Evolutionary conservation across 306 rosid species (phyloP).

Genomic region (Citrullus mucosospermus): DNA sequence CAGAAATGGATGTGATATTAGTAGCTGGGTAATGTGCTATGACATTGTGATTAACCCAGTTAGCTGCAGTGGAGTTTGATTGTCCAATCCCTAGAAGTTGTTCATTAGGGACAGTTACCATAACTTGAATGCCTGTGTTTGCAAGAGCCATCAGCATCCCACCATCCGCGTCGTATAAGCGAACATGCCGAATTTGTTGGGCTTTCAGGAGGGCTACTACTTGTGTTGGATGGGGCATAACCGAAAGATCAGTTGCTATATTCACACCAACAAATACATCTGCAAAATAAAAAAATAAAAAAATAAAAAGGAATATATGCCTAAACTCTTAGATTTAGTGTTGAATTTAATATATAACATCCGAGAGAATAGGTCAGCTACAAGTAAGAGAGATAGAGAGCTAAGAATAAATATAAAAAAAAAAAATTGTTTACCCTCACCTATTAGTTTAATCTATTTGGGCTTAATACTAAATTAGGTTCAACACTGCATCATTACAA

Average conservation of each 20-base stretch:
- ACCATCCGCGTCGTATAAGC: slow-evolving; percentile 65
- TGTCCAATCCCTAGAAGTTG: slow-evolving; percentile 89
- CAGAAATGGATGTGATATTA: slow-evolving; percentile 72
- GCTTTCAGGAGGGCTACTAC: slow-evolving; percentile 73
- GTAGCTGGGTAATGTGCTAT: slow-evolving; percentile 81
- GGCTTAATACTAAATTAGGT: neutral
- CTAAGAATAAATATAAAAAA: neutral
- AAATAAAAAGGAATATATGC: neutral
- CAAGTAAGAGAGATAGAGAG: neutral
- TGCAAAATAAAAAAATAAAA: slow-evolving; percentile 16
- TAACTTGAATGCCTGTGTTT: slow-evolving; percentile 63
- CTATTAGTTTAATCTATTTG: neutral
- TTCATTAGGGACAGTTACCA: slow-evolving; percentile 71
- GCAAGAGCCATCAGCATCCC: slow-evolving; percentile 73
- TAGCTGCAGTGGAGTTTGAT: slow-evolving; percentile 90
- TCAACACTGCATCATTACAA: neutral
- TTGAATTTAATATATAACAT: neutral
- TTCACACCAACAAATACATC: slow-evolving; percentile 77
- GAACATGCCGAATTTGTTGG: slow-evolving; percentile 61
- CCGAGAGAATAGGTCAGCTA: neutral
- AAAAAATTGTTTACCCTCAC: neutral
- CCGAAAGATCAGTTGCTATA: slow-evolving; percentile 68
- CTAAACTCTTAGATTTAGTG: neutral
- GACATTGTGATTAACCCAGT: slow-evolving; percentile 77
- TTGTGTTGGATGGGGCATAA: slow-evolving; percentile 76